Base-by-base conservation (phyloP, 768 basidiomycete genomes). In the Xanthoconium stramineum region DNA sequence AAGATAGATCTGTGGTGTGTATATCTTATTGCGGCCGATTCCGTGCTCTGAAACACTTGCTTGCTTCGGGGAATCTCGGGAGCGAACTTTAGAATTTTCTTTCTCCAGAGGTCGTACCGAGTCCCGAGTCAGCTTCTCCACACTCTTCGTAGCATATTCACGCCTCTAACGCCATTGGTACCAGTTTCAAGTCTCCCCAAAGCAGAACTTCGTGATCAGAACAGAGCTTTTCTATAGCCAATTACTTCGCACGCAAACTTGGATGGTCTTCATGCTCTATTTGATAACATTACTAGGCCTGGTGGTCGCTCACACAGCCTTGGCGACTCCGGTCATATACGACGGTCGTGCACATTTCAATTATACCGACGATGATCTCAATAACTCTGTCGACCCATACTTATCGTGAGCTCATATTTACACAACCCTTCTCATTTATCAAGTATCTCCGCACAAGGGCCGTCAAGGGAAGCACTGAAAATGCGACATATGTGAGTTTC, bases 271-370 rank as follows among this genome's bases (percentile, higher is more conserved):
- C n/a, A 11, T 5, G 17, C 15, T 11, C n/a, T 33, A 12, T 19
- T 29, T 20, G 28, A 24, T 29, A 7, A 29, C n/a, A 14, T 4
- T 24, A 5, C n/a, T 58, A 3, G 38, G 48, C 20, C 32, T 48
- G 10, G 49, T 17, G 15, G 43, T 48, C 12, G 37, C 56, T n/a
- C 24, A 24, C 24, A 7, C 42, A 30, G 60, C 45, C 11, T 50
- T 33, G 9, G 71, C 74, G 2, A 71, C 65, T 1, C 66, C 72
- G 8, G 36, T 82, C 36, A 68, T 85, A 17, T 84, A 75, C 61
- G 82, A 84, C 59, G 82, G 85, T 4, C 80, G 83, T 10, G 80
- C 79, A 5, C 77, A 78, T 0, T 74, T 74, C 49, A 74, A 73
- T 42, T 73, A 81, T 53, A 76, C 74, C 0, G 56, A 63, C n/a